Evolutionary conservation across 345 rosid species (phyloP).

Genomic region (Clausena lansium): DNA sequence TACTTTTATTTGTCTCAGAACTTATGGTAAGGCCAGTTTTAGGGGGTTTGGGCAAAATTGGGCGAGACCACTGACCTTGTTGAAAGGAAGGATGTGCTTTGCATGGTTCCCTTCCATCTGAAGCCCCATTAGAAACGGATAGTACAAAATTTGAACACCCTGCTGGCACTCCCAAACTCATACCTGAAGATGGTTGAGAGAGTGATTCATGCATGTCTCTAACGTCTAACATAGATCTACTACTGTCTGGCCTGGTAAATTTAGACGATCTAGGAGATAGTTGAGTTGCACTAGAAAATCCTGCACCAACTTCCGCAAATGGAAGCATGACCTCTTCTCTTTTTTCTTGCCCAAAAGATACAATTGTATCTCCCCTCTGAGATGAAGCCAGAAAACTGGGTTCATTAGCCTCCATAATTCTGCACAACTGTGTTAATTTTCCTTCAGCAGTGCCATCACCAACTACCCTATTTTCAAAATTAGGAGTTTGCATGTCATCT

Average conservation of each 20-base stretch:
- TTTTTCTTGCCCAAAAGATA: constrained; percentile 36
- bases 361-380: constrained; percentile 36
- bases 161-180: constrained; percentile 49
- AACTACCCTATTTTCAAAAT: constrained; percentile 35
- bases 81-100: constrained; percentile 38
- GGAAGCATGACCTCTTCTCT: constrained; percentile 41
- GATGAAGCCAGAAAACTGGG: constrained; percentile 42
- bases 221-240: constrained; percentile 42
- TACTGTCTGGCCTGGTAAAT: constrained; percentile 34
- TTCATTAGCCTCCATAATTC: constrained; percentile 46
- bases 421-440: constrained; percentile 43
- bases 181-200: constrained; percentile 58
- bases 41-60: constrained; percentile 54
- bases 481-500: constrained; percentile 30
- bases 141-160: constrained; percentile 33
- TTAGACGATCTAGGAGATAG: constrained; percentile 21
- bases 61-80: constrained; percentile 52
- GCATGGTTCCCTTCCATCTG: constrained; percentile 48
- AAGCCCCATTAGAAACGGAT: constrained; percentile 36
- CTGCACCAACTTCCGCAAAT: constrained; percentile 30
- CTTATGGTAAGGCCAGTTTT: constrained; percentile 33
- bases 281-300: constrained; percentile 31
- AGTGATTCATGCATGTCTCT: constrained; percentile 53
- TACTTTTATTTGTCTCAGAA: constrained; percentile 47
- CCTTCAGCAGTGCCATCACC: constrained; percentile 40